Conservation (phyloP, 202 grass and related monocot species). For the Digitaria exilis region DNA sequence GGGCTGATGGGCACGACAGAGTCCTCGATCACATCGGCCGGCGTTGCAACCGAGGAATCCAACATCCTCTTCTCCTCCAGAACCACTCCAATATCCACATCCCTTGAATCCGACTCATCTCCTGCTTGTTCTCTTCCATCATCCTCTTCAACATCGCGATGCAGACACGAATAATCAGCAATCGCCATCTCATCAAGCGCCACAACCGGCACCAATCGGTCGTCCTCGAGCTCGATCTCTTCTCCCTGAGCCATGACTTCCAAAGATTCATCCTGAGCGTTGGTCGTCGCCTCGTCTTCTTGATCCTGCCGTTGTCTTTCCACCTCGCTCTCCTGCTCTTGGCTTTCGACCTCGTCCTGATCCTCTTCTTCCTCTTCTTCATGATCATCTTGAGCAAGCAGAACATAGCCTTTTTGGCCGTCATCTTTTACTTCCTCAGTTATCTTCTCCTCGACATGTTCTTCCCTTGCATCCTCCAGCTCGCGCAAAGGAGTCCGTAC, state of each 20-base stretch:
- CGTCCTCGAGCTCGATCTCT: conserved; percentile 16
- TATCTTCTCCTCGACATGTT: background rate
- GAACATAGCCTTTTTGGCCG: conserved; percentile 36
- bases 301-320: background rate
- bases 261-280: conserved; percentile 42
- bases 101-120: background rate
- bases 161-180: conserved; percentile 36
- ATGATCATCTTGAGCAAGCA: conserved; percentile 56
- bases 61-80: conserved; percentile 59
- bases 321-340: background rate
- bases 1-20: conserved; percentile 24
- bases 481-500: conserved; percentile 35
- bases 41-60: conserved; percentile 31
- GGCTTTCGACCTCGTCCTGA: background rate
- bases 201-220: conserved; percentile 46
- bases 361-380: conserved; percentile 36
- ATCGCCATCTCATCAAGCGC: conserved; percentile 53
- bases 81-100: conserved; percentile 39
- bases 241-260: conserved; percentile 41
- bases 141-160: conserved; percentile 1
- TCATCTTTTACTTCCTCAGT: conserved; percentile 29
- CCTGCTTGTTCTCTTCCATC: background rate
- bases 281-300: conserved; percentile 4
- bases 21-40: conserved; percentile 1
- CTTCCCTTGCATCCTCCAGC: conserved; percentile 10